Conservation (phyloP, 148 eudicot species). For the Rhododendron mucronatum region DNA sequence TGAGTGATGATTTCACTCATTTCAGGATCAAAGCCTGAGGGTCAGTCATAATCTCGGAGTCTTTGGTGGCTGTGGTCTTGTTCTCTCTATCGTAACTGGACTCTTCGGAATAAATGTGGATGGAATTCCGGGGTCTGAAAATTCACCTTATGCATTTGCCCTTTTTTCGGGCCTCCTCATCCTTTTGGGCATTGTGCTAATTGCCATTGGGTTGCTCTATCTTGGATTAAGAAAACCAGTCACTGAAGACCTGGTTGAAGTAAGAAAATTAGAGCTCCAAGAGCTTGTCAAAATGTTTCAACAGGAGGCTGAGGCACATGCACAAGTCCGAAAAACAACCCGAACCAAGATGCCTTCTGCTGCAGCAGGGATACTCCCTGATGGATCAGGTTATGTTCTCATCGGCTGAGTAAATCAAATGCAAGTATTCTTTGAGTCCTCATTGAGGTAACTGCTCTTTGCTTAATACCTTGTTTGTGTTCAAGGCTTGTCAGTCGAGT, state of each 20-base stretch:
- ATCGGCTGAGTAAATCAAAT: neutral
- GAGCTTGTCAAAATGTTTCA: conserved; percentile 87
- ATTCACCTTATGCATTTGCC: conserved; percentile 86
- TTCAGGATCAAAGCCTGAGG: conserved; percentile 81
- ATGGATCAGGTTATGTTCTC: neutral
- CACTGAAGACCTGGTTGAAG: conserved; percentile 64
- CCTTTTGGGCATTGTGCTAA: conserved; percentile 49
- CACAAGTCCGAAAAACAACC: conserved; percentile 60
- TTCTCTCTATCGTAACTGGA: conserved; percentile 75
- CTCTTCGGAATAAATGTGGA: conserved; percentile 90
- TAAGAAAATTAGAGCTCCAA: conserved; percentile 80
- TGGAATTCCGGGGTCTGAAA: conserved; percentile 75
- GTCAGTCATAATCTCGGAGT: conserved; percentile 80
- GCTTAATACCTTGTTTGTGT: neutral
- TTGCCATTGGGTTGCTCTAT: conserved; percentile 62
- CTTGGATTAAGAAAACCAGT: conserved; percentile 74
- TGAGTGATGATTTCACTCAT: neutral
- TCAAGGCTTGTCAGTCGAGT: neutral
- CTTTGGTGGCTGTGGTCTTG: conserved; percentile 90
- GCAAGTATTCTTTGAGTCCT: neutral
- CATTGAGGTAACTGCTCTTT: neutral
- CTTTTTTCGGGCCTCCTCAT: conserved; percentile 60
- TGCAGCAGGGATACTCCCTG: neutral
- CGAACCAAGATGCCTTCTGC: conserved; percentile 1
- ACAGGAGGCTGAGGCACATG: conserved; percentile 94